phyloP scores from a whole-genome alignment of 495 filamentous ascomycete genomes.

The Penicillium subrubescens region DNA sequence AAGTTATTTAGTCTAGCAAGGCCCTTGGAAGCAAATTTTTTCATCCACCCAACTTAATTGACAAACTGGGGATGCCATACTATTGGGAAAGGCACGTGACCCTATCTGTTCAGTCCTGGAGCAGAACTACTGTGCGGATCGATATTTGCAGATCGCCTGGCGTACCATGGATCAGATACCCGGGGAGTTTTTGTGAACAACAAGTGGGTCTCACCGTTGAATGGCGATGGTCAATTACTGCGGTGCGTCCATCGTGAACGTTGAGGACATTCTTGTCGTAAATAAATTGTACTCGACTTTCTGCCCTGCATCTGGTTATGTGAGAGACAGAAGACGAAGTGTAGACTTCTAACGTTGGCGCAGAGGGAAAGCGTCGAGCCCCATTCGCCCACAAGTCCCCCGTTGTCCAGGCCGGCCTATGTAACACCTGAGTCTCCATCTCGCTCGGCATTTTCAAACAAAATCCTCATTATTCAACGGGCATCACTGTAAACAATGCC shows the following conservation, averaged over 20 bases:
- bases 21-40: no score
- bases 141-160: no score
- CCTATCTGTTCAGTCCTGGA: no score
- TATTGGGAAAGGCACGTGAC: no score
- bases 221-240: background rate
- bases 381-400: background rate
- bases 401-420: background rate
- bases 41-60: no score
- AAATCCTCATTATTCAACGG: background rate
- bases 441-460: background rate
- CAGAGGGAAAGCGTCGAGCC: background rate
- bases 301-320: conserved; percentile 1
- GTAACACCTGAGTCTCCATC: no score
- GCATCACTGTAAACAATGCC: background rate
- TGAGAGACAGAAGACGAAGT: background rate
- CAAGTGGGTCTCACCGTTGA: background rate
- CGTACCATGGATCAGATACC: background rate
- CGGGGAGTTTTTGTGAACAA: background rate
- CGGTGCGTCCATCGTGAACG: conserved; percentile 1
- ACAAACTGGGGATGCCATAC: no score
- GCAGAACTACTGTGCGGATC: no score
- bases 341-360: background rate
- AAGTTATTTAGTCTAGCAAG: no score
- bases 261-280: conserved; percentile 2
- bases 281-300: no score